Conservation (phyloP, 2,329 filamentous ascomycete species). For the Pyrenophora tritici-repentis region DNA sequence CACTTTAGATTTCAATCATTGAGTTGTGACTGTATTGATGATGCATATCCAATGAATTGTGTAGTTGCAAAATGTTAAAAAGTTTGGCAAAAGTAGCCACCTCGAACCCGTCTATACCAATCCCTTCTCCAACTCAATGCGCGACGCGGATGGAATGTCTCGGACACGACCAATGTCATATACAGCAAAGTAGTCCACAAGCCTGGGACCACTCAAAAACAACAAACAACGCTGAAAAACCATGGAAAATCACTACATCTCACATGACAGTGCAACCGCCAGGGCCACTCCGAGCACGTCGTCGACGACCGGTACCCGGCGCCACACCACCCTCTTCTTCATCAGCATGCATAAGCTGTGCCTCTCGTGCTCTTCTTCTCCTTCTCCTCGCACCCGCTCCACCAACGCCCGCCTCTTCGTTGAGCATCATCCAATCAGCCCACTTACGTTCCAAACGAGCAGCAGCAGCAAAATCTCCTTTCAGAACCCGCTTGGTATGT, state of each 20-base stretch:
- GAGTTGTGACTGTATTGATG: background rate
- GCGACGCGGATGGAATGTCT: too few relatives aligned
- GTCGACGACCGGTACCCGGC: conserved; percentile 47
- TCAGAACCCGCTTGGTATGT: conserved; percentile 82
- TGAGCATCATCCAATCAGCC: conserved; percentile 92
- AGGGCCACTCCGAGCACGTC: conserved; percentile 55
- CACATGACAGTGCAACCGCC: conserved; percentile 56
- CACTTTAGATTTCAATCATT: too few relatives aligned
- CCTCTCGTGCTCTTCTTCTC: conserved; percentile 78
- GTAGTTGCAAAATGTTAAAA: background rate
- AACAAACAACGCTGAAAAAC: background rate
- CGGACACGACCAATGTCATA: too few relatives aligned
- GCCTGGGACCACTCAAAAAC: background rate
- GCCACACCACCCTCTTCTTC: conserved; percentile 69
- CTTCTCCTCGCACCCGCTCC: conserved; percentile 70
- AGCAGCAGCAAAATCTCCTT: conserved; percentile 75
- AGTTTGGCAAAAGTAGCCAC: too few relatives aligned
- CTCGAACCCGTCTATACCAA: too few relatives aligned
- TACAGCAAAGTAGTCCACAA: background rate
- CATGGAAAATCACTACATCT: conserved; percentile 15
- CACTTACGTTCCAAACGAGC: conserved; percentile 84
- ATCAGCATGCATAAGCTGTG: conserved; percentile 76
- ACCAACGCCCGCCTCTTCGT: conserved; percentile 76
- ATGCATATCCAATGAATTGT: background rate
- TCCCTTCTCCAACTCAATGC: too few relatives aligned